phyloP scores from a whole-genome alignment of 345 rosid species.

The Lenwebbia sp. region DNA sequence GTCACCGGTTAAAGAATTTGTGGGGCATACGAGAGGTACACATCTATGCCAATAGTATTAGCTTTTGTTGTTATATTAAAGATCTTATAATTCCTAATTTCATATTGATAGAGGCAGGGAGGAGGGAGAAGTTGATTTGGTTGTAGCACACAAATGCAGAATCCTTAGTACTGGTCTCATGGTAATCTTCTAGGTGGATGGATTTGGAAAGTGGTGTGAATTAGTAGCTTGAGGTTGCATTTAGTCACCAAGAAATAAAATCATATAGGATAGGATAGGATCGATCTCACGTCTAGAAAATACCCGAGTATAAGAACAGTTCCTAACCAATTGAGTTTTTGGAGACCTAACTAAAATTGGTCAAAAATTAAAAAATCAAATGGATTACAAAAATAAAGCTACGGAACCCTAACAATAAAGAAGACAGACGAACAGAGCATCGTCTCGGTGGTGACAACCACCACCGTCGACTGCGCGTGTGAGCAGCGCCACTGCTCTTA shows the following conservation, averaged over 20 bases:
- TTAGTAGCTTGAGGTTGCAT: background rate
- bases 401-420: background rate
- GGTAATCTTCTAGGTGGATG: background rate
- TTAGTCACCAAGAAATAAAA: background rate
- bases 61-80: background rate
- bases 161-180: background rate
- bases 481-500: background rate
- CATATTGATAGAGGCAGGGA: background rate
- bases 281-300: background rate
- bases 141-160: background rate
- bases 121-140: background rate
- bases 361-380: background rate
- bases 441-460: background rate
- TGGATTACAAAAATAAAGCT: background rate
- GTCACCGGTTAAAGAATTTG: constrained; percentile 84
- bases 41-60: background rate
- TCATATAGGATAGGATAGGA: background rate
- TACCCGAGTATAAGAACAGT: background rate
- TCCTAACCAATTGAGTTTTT: background rate
- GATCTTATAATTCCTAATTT: background rate
- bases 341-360: background rate
- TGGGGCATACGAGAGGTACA: constrained; percentile 89
- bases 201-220: background rate
- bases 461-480: background rate
- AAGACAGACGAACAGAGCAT: background rate